These are phyloP conservation scores for Trypanosoma scelopori DNA, from an alignment of 208 protist species.

Conservation along the genomic window DNA sequence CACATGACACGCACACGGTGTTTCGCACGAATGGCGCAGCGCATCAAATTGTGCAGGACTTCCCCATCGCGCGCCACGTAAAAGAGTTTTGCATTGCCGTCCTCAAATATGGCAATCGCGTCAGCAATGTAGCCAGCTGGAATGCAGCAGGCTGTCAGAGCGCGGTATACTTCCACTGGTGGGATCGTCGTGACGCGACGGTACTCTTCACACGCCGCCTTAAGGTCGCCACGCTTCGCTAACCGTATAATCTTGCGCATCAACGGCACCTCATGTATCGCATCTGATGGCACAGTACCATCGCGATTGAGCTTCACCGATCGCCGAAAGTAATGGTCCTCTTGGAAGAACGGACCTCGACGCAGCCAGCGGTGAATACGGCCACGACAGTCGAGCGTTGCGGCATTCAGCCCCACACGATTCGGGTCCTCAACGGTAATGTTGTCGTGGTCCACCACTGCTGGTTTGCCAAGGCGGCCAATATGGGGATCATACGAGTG, in stretches of 20 bases:
- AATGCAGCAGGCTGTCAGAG: conserved; percentile 82
- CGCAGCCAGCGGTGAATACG: conserved; percentile 91
- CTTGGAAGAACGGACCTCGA: conserved; percentile 87
- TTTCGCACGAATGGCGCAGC: conserved; percentile 72
- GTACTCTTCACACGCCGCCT: conserved; percentile 89
- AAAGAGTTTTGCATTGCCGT: conserved; percentile 78
- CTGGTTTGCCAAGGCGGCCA: conserved; percentile 70
- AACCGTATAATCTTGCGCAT: conserved; percentile 82
- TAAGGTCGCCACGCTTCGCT: conserved; percentile 70
- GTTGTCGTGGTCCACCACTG: conserved; percentile 84
- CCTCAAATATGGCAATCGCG: conserved; percentile 88
- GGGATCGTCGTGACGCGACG: conserved; percentile 80
- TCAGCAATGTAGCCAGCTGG: conserved; percentile 73
- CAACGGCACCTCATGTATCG: conserved; percentile 66
- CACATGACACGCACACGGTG: conserved; percentile 88
- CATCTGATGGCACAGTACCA: conserved; percentile 36
- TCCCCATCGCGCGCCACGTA: conserved; percentile 87
- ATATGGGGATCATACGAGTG: conserved; percentile 90
- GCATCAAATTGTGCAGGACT: conserved; percentile 81
- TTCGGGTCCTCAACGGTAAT: conserved; percentile 86
- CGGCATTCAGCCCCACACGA: conserved; percentile 86
- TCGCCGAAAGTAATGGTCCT: conserved; percentile 88
- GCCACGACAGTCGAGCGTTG: conserved; percentile 81
- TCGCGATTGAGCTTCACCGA: conserved; percentile 57
- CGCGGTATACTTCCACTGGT: conserved; percentile 86